Conservation (phyloP, 257 asterid genomes). For the Salvia splendens region DNA sequence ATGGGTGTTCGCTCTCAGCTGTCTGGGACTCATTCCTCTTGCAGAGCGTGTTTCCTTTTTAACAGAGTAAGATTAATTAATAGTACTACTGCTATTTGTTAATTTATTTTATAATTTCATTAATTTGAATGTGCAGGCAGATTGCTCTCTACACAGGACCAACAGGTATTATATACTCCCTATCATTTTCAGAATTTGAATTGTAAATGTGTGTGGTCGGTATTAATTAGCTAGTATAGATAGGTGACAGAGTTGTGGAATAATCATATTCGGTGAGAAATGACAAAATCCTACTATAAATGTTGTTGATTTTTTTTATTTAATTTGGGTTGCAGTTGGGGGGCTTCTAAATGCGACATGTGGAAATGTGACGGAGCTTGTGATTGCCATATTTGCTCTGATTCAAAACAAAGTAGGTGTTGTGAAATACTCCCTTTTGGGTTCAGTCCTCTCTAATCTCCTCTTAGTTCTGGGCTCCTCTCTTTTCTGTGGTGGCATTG, state of each 20-base stretch:
- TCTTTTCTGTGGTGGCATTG: constrained; percentile 92
- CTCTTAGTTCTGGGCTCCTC: constrained; percentile 92
- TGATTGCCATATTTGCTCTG: constrained; percentile 78
- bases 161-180: constrained; percentile 52
- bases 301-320: too few relatives aligned
- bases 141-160: constrained; percentile 88
- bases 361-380: constrained; percentile 93
- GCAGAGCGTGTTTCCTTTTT: constrained; percentile 88
- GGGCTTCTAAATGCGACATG: constrained; percentile 97
- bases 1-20: constrained; percentile 88
- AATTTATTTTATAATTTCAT: not conserved
- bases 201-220: not conserved
- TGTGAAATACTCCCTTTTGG: constrained; percentile 79
- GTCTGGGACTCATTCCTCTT: constrained; percentile 84
- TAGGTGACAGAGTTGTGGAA: too few relatives aligned
- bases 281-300: too few relatives aligned
- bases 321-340: constrained; percentile 58
- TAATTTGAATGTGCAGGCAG: constrained; percentile 59
- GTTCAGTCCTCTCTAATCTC: constrained; percentile 90
- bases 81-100: not conserved
- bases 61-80: constrained; percentile 68
- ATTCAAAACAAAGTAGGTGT: constrained; percentile 68
- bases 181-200: not conserved
- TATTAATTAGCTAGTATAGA: not conserved
- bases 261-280: too few relatives aligned